These are phyloP conservation scores for Paecilomyces sp. DNA, from an alignment of 2,329 filamentous ascomycete genomes.

Conservation along the genomic window DNA sequence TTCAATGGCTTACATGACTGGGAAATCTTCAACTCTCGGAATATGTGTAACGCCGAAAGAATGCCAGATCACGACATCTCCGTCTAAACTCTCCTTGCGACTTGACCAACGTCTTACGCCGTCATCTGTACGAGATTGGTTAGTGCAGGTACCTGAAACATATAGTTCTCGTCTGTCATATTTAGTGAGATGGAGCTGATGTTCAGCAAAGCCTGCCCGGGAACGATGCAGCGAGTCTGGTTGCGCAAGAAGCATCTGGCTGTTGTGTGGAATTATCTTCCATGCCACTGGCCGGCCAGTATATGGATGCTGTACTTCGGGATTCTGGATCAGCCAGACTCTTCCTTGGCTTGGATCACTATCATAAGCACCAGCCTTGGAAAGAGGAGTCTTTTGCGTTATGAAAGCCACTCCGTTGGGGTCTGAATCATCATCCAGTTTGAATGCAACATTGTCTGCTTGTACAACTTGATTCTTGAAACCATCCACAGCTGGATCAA, in stretches of 20 bases:
- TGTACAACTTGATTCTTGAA: slow-evolving; percentile 50
- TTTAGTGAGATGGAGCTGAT: not conserved
- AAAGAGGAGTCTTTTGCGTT: slow-evolving; percentile 41
- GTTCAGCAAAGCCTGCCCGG: not conserved
- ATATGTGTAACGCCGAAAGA: no score
- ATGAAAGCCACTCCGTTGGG: slow-evolving; percentile 48
- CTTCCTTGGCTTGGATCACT: not conserved
- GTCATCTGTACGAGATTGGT: not conserved
- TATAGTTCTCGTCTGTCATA: not conserved
- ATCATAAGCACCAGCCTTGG: slow-evolving; percentile 29
- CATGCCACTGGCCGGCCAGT: not conserved
- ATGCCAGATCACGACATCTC: no score
- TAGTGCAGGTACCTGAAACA: not conserved
- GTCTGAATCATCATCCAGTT: slow-evolving; percentile 41
- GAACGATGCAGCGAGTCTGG: not conserved
- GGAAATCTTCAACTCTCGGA: no score
- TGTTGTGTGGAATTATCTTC: not conserved
- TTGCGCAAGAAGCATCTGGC: not conserved
- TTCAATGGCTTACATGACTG: no score
- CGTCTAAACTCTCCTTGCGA: no score
- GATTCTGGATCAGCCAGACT: not conserved
- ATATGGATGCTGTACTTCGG: not conserved
- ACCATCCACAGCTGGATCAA: slow-evolving; percentile 56
- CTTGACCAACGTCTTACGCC: no score
- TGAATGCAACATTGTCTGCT: slow-evolving; percentile 54